A percentile compares a stretch with the other conserved stretches of the same genome.
phyloP scores from a whole-genome alignment of 129 eudicot genomes.

The Tagetes erecta region DNA sequence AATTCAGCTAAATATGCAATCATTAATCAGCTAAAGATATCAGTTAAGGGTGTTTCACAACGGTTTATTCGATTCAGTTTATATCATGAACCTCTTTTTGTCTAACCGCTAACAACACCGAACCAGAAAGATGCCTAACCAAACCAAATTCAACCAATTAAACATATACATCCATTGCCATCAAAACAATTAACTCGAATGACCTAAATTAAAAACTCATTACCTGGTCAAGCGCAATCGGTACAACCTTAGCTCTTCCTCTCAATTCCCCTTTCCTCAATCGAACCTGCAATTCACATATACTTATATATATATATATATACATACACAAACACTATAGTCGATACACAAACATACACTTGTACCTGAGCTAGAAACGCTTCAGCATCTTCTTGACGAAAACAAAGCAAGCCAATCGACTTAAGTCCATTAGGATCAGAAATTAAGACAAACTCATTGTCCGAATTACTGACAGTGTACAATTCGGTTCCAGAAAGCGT shows the following conservation, averaged over 20 bases:
- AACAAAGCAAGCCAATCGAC: conserved; percentile 89
- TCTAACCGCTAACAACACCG: no score
- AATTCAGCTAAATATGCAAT: background rate
- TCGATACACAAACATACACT: background rate
- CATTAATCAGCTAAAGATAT: background rate
- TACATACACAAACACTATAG: background rate
- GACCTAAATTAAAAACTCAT: conserved; percentile 7
- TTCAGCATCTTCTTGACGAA: conserved; percentile 89
- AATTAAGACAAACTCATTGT: conserved; percentile 78
- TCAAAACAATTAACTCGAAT: background rate
- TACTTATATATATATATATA: background rate
- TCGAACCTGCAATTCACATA: conserved; percentile 53
- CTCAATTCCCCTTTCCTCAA: conserved; percentile 64
- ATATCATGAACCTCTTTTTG: no score
- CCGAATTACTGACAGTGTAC: conserved; percentile 82
- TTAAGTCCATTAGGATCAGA: conserved; percentile 77
- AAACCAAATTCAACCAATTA: no score
- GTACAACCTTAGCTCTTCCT: conserved; percentile 78
- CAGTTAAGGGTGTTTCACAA: background rate
- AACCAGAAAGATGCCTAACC: no score
- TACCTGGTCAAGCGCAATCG: conserved; percentile 93
- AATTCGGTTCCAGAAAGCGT: conserved; percentile 82
- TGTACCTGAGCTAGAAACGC: conserved; percentile 84
- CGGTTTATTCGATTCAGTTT: no score
- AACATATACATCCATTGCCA: background rate